phyloP scores from a whole-genome alignment of 768 basidiomycete genomes.

The Naganishia vishniacii region DNA sequence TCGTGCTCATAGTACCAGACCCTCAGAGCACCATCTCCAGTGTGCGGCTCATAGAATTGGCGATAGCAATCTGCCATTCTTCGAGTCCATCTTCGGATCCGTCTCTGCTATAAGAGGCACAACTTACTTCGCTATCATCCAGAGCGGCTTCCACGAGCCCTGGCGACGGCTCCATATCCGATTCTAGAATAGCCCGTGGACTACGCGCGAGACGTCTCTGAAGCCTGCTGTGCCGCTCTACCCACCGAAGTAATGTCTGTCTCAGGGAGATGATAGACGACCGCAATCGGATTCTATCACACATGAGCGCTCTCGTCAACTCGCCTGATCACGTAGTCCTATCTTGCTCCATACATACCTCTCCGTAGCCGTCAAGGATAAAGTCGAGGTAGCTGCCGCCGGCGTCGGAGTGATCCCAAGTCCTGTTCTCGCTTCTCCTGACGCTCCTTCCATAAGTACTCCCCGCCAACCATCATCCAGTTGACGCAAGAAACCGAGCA shows the following conservation, averaged over 20 bases:
- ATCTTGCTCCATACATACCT: not conserved
- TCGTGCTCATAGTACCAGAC: not conserved
- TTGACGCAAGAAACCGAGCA: not conserved
- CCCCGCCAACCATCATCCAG: constrained; percentile 2
- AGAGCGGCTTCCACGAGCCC: not conserved
- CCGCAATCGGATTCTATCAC: constrained; percentile 1
- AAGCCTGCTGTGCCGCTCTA: constrained; percentile 1
- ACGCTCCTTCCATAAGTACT: not conserved
- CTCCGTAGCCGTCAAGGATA: not conserved
- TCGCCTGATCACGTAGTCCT: too few species aligned
- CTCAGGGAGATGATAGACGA: not conserved
- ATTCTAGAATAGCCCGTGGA: not conserved
- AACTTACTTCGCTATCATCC: not conserved
- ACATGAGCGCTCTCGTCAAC: not conserved
- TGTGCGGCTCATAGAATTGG: constrained; percentile 8
- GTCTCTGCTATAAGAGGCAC: too few species aligned
- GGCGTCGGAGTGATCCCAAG: too few species aligned
- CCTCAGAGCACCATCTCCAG: not conserved
- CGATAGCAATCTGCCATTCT: constrained; percentile 13
- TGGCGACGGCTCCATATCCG: not conserved
- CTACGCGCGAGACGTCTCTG: too few species aligned
- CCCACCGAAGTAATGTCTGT: not conserved
- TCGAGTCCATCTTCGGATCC: not conserved
- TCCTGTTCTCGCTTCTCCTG: not conserved
- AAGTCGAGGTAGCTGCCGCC: not conserved